Evolutionary conservation across 495 filamentous ascomycete genomes (phyloP).

Genomic region (Margaritispora aquatica): DNA sequence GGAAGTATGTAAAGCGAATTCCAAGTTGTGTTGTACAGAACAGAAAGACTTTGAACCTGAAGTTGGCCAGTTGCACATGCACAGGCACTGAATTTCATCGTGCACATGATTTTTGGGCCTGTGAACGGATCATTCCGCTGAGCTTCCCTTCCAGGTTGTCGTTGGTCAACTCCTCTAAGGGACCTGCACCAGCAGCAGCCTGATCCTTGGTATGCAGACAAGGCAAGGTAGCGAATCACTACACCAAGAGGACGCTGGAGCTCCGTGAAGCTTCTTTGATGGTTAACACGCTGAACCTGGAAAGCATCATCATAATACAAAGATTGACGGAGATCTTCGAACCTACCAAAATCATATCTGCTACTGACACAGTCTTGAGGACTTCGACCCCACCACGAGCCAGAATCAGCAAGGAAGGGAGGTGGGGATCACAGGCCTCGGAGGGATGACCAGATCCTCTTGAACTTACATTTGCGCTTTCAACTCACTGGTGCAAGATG

Average conservation of each 20-base stretch:
- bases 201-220: neutral
- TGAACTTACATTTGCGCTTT: constrained; percentile 7
- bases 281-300: neutral
- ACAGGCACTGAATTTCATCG: too few species aligned
- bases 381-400: too few species aligned
- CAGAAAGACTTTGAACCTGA: too few species aligned
- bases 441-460: constrained; percentile 16
- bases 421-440: neutral
- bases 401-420: too few species aligned
- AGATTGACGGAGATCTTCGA: too few species aligned
- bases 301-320: neutral
- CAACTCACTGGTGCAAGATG: constrained; percentile 49
- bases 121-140: neutral
- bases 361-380: too few species aligned
- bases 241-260: too few species aligned
- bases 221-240: neutral
- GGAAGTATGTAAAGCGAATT: neutral
- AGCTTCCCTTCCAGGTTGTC: neutral
- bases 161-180: too few species aligned
- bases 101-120: neutral
- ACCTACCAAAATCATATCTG: neutral
- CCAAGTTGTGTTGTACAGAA: neutral
- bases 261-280: neutral
- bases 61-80: too few species aligned
- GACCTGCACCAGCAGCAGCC: neutral